A percentile compares a stretch with the other conserved stretches of the same genome.
Conservation (phyloP, 2,329 filamentous ascomycete genomes). For the Ophiostoma perfectum region DNA sequence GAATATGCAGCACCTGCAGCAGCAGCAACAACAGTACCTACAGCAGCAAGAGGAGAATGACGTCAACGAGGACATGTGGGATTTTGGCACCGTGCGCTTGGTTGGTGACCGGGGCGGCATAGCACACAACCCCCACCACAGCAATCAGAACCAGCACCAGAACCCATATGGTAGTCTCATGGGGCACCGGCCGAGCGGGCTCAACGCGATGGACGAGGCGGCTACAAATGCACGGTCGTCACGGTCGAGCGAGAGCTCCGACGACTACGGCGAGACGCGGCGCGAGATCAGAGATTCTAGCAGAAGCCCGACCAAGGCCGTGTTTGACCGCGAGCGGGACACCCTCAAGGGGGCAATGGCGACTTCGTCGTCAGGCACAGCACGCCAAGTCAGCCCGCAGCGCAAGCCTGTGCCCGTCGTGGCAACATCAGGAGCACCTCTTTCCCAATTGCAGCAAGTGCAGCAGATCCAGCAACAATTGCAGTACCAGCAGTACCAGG, state of each 20-base stretch:
- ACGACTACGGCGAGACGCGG: conserved; percentile 49
- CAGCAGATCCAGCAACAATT: conserved; percentile 23
- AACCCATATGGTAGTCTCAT: not conserved
- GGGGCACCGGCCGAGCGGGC: conserved; percentile 47
- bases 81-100: conserved; percentile 91
- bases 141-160: not conserved
- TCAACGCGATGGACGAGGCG: conserved; percentile 71
- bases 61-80: conserved; percentile 84
- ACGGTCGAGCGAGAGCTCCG: conserved; percentile 44
- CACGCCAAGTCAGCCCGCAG: conserved; percentile 57
- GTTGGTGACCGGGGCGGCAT: conserved; percentile 60
- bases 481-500: conserved; percentile 19
- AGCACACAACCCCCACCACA: conserved; percentile 2
- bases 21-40: conserved; percentile 31
- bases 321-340: conserved; percentile 41
- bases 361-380: conserved; percentile 32
- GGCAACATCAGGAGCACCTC: conserved; percentile 5
- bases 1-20: conserved; percentile 38
- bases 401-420: conserved; percentile 45
- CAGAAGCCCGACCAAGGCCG: conserved; percentile 50
- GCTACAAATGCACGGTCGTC: conserved; percentile 69
- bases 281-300: conserved; percentile 37
- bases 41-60: conserved; percentile 27
- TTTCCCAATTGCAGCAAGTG: conserved; percentile 31
- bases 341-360: conserved; percentile 50